These are phyloP conservation scores for Colletotrichum tabaci DNA, from an alignment of 2,329 filamentous ascomycete genomes.

Conservation along the genomic window DNA sequence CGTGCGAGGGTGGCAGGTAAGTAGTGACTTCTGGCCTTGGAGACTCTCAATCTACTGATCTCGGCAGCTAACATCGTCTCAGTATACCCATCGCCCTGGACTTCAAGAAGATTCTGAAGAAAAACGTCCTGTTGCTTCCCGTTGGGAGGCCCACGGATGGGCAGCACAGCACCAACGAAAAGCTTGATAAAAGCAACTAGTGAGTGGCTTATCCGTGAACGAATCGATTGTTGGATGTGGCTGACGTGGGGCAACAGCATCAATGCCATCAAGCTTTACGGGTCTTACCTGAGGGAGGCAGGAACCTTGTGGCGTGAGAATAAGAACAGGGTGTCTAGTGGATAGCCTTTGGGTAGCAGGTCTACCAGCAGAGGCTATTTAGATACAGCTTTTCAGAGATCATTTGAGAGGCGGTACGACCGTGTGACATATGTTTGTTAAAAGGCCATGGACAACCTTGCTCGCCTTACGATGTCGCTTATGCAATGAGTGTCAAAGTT, in stretches of 20 bases:
- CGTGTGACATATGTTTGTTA: too few species aligned
- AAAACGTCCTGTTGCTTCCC: conserved; percentile 94
- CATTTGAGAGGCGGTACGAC: neutral
- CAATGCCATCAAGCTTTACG: conserved; percentile 95
- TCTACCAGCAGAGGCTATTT: conserved; percentile 83
- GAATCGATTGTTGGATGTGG: neutral
- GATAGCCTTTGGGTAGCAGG: conserved; percentile 53
- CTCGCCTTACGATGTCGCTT: too few species aligned
- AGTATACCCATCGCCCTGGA: conserved; percentile 97
- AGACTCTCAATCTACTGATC: too few species aligned
- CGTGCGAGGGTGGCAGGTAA: conserved; percentile 91
- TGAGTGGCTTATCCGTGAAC: neutral
- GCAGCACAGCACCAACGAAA: conserved; percentile 98
- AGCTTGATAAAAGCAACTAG: conserved; percentile 96
- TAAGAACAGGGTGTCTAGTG: neutral
- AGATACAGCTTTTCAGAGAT: neutral
- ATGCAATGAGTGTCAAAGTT: too few species aligned
- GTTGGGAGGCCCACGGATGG: conserved; percentile 98
- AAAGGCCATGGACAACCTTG: too few species aligned
- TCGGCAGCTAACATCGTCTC: neutral
- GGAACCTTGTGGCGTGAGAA: conserved; percentile 8
- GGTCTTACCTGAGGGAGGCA: conserved; percentile 83
- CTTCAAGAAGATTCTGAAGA: conserved; percentile 96
- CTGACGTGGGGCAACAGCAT: conserved; percentile 62
- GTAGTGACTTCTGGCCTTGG: conserved; percentile 46